Percentiles rank a stretch among this genome's conserved stretches.
Conservation (phyloP, 371 early-diverging fungal genomes). For the Apophysomyces ossiformis region DNA sequence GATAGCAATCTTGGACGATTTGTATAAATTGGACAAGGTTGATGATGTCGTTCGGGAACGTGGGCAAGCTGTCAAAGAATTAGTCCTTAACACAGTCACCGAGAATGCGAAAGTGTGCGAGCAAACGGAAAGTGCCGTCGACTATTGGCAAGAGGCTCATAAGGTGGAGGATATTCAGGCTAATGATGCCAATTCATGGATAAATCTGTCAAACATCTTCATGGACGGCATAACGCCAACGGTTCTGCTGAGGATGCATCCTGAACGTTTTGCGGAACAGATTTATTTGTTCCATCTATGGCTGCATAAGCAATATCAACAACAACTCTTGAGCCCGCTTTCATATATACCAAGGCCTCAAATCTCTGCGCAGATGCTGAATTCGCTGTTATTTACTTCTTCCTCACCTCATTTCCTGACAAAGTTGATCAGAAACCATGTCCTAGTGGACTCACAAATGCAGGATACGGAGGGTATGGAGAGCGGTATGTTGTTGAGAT, state of each 20-base stretch:
- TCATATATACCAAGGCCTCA: conserved; percentile 49
- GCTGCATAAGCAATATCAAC: conserved; percentile 31
- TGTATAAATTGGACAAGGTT: neutral
- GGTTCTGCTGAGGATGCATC: conserved; percentile 65
- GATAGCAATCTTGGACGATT: conserved; percentile 36
- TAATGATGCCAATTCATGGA: conserved; percentile 10
- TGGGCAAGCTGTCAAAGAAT: conserved; percentile 21
- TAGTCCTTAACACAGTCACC: conserved; percentile 36
- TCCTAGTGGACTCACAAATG: conserved; percentile 70
- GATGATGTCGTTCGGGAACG: neutral
- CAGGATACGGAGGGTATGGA: conserved; percentile 22
- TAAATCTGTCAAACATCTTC: conserved; percentile 57
- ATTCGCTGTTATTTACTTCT: conserved; percentile 58
- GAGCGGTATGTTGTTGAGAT: conserved; percentile 39
- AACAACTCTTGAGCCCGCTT: conserved; percentile 36
- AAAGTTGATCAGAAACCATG: conserved; percentile 70
- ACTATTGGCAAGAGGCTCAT: conserved; percentile 8
- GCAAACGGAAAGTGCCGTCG: conserved; percentile 10
- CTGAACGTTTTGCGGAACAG: conserved; percentile 72
- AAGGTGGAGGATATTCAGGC: neutral
- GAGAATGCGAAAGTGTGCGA: conserved; percentile 32
- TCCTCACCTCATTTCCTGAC: conserved; percentile 74
- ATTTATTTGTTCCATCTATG: conserved; percentile 69
- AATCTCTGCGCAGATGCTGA: conserved; percentile 40
- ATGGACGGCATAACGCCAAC: conserved; percentile 67